These are phyloP conservation scores for Tubosaeta brunneosetosa DNA, from an alignment of 768 basidiomycete genomes.

Conservation along the genomic window DNA sequence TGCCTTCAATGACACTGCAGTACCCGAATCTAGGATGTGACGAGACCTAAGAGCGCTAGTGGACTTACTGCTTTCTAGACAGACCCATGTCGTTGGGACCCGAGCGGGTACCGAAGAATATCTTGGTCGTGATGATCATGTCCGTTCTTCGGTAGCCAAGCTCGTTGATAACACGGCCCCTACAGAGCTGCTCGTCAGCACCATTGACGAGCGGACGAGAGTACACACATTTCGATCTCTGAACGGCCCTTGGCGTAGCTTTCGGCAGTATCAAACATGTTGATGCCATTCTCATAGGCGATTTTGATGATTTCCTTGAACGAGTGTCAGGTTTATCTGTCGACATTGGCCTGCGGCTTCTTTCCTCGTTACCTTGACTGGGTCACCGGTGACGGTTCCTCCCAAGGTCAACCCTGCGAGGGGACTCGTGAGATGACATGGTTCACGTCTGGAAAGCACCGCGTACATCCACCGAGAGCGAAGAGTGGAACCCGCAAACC, in stretches of 20 bases:
- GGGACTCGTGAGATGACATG: background rate
- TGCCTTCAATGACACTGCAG: conserved; percentile 50
- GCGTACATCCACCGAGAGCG: conserved; percentile 47
- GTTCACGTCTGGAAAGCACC: background rate
- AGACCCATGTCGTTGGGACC: conserved; percentile 42
- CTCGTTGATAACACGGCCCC: conserved; percentile 53
- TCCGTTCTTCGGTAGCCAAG: conserved; percentile 47
- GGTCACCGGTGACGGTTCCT: conserved; percentile 44
- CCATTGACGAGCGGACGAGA: background rate
- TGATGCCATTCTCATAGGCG: conserved; percentile 50
- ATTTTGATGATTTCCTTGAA: conserved; percentile 48
- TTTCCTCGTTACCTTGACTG: conserved; percentile 39
- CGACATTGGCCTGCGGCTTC: background rate
- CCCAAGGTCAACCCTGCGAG: conserved; percentile 43
- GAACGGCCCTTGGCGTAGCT: conserved; percentile 43
- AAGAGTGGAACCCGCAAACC: conserved; percentile 50
- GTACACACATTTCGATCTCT: conserved; percentile 47
- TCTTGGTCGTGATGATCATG: conserved; percentile 51
- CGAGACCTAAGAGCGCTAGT: background rate
- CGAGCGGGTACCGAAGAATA: conserved; percentile 51
- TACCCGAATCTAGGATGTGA: background rate
- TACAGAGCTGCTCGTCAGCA: conserved; percentile 7
- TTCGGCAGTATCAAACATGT: conserved; percentile 48
- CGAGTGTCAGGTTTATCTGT: background rate
- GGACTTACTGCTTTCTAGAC: conserved; percentile 30